phyloP scores from a whole-genome alignment of 768 basidiomycete species.

The Boletus sp. region DNA sequence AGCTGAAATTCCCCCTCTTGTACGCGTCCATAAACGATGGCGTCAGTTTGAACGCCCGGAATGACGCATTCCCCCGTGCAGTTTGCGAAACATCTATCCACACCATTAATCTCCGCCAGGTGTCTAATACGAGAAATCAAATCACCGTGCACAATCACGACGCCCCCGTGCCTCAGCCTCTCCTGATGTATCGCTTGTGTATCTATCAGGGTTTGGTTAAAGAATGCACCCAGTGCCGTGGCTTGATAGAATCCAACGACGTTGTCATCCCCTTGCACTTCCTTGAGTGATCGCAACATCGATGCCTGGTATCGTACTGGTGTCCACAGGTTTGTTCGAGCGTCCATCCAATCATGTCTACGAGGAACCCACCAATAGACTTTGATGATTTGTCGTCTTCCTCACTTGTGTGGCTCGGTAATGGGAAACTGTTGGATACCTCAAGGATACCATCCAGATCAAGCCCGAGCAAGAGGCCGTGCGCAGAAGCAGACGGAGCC shows the following conservation, averaged over 20 bases:
- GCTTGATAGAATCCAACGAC: conserved; percentile 95
- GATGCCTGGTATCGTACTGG: conserved; percentile 76
- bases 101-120: conserved; percentile 4
- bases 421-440: conserved; percentile 85
- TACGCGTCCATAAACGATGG: conserved; percentile 76
- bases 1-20: conserved; percentile 80
- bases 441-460: conserved; percentile 90
- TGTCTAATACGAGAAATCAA: conserved; percentile 8
- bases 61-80: conserved; percentile 77
- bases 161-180: conserved; percentile 78
- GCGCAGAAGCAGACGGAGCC: conserved; percentile 63
- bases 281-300: conserved; percentile 85
- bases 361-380: conserved; percentile 54
- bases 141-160: conserved; percentile 81
- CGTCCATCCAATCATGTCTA: conserved; percentile 3
- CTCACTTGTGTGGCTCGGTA: conserved; percentile 68
- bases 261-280: conserved; percentile 88
- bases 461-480: conserved; percentile 85
- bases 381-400: conserved; percentile 84
- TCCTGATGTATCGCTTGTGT: conserved; percentile 85
- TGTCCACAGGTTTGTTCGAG: conserved; percentile 1
- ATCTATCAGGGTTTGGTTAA: conserved; percentile 76
- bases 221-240: conserved; percentile 80
- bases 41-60: conserved; percentile 87
- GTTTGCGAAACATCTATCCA: conserved; percentile 71